Conservation (phyloP, 2,329 filamentous ascomycete species). For the Chaetomiaceae sp. region DNA sequence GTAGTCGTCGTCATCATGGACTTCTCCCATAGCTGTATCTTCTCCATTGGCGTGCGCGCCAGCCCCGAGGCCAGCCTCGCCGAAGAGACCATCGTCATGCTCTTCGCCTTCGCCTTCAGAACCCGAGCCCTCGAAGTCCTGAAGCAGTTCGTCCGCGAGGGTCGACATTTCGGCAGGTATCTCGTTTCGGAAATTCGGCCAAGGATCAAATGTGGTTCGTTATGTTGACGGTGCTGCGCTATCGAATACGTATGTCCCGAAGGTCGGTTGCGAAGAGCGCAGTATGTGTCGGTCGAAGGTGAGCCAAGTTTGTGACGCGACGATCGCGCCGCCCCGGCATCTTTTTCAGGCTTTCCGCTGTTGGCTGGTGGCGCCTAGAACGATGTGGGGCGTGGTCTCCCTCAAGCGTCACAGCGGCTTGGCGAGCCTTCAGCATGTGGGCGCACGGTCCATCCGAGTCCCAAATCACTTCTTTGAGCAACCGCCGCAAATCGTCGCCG, state of each 20-base stretch:
- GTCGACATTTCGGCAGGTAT: constrained; percentile 66
- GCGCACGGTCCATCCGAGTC: not conserved
- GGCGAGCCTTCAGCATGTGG: not conserved
- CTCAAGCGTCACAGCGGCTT: constrained; percentile 1
- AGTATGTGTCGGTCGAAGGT: too few relatives aligned
- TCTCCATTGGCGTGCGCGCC: constrained; percentile 35
- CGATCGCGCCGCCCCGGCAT: not conserved
- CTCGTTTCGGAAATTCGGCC: not conserved
- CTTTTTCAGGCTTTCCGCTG: not conserved
- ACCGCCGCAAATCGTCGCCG: not conserved
- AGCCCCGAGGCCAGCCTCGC: constrained; percentile 34
- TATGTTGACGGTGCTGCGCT: not conserved
- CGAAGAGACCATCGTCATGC: constrained; percentile 44
- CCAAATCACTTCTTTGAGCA: not conserved
- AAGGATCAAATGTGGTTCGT: too few relatives aligned
- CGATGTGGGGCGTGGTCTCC: not conserved
- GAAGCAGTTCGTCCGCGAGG: constrained; percentile 84
- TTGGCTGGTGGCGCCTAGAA: too few relatives aligned
- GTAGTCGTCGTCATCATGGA: constrained; percentile 55
- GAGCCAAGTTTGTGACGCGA: constrained; percentile 1
- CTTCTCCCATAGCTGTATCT: constrained; percentile 56
- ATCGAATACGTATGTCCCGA: not conserved
- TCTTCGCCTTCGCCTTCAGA: constrained; percentile 66
- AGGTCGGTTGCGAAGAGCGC: too few relatives aligned
- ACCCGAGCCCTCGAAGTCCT: constrained; percentile 83